Conservation (phyloP, 208 protist species). For the Borovskyia barvae region DNA sequence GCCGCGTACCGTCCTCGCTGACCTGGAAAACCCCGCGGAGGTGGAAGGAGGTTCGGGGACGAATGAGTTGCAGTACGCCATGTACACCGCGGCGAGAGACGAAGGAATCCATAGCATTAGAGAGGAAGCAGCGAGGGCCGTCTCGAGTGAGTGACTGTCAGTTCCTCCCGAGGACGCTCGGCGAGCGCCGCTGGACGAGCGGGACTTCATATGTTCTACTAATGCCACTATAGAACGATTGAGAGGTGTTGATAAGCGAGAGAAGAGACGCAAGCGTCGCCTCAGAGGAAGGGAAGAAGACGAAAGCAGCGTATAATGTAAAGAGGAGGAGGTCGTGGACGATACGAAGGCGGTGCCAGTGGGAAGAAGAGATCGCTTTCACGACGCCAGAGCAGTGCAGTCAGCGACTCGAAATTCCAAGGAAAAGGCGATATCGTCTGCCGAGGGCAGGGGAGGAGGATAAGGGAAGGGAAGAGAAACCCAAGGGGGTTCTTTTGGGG, state of each 20-base stretch:
- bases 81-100: slow-evolving; percentile 55
- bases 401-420: no score
- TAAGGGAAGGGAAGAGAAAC: no score
- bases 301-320: no score
- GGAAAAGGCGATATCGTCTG: no score
- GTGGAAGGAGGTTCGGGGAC: slow-evolving; percentile 12
- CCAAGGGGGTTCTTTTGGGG: no score
- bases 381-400: no score
- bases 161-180: slow-evolving; percentile 7
- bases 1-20: slow-evolving; percentile 2
- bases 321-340: no score
- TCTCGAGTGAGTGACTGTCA: slow-evolving; percentile 25
- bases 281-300: no score
- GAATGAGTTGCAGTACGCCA: slow-evolving; percentile 59
- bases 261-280: no score
- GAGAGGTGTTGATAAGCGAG: neutral
- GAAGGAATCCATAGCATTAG: slow-evolving; percentile 72
- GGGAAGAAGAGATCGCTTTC: no score
- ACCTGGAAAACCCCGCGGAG: neutral
- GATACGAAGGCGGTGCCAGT: no score
- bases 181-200: slow-evolving; percentile 2
- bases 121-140: slow-evolving; percentile 37
- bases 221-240: slow-evolving; percentile 4
- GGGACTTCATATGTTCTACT: slow-evolving; percentile 18
- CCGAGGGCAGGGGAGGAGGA: no score